phyloP scores from a whole-genome alignment of 208 protist species.

The Leishmania tarentolae region DNA sequence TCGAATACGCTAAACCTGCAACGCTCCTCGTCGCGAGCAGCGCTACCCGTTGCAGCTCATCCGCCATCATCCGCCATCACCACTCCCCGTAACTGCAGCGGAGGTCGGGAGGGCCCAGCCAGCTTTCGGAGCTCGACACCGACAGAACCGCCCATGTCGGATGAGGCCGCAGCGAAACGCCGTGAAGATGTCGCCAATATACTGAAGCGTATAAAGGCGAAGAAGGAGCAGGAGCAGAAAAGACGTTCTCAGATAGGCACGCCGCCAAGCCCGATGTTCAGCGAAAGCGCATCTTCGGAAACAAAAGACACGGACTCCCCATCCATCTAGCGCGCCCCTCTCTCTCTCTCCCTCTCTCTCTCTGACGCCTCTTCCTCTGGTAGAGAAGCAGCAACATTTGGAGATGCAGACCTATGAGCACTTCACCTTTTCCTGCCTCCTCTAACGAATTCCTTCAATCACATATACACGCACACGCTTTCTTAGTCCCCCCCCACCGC shows the following conservation, averaged over 20 bases:
- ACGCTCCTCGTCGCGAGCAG: conserved; percentile 1
- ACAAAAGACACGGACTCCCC: conserved; percentile 7
- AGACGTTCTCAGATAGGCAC: neutral
- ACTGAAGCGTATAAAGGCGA: conserved; percentile 41
- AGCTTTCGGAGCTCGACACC: conserved; percentile 10
- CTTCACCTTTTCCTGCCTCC: neutral
- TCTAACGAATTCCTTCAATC: neutral
- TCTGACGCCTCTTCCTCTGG: neutral
- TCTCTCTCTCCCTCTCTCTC: neutral
- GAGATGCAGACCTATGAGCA: neutral
- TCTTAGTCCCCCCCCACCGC: neutral
- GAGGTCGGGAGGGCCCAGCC: neutral
- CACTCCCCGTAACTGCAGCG: conserved; percentile 13
- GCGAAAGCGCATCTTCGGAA: conserved; percentile 2
- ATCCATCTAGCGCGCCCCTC: neutral
- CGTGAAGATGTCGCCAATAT: conserved; percentile 49
- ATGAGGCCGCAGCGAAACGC: conserved; percentile 19
- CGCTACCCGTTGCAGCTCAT: neutral
- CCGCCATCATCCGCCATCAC: conserved; percentile 5
- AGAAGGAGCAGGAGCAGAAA: conserved; percentile 34
- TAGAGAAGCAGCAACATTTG: neutral
- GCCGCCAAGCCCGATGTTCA: conserved; percentile 8
- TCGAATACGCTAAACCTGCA: conserved; percentile 26
- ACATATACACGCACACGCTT: neutral
- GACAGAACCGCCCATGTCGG: conserved; percentile 7